phyloP scores from a whole-genome alignment of 768 basidiomycete species.

The Leccinum disarticulatum region DNA sequence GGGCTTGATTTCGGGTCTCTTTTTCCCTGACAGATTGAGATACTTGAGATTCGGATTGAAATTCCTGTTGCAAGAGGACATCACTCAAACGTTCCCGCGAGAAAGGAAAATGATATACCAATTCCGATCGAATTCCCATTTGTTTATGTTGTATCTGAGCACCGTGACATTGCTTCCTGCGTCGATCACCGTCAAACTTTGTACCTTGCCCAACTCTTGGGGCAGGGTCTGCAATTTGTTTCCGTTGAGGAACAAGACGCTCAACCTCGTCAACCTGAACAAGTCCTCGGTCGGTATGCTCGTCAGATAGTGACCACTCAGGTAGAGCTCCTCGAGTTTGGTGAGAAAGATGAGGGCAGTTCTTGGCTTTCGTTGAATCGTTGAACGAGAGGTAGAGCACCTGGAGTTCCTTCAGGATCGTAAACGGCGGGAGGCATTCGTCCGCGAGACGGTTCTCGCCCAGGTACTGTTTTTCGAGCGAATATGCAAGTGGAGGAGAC shows the following conservation, averaged over 20 bases:
- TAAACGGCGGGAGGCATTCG: constrained; percentile 72
- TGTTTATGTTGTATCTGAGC: constrained; percentile 96
- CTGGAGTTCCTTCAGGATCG: constrained; percentile 70
- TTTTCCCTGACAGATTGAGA: constrained; percentile 97
- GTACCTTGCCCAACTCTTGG: constrained; percentile 83
- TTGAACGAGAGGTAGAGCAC: constrained; percentile 91
- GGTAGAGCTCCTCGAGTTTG: constrained; percentile 80
- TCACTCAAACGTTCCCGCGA: background rate
- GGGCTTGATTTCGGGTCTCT: constrained; percentile 91
- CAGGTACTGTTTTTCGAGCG: constrained; percentile 77
- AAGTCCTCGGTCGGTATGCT: constrained; percentile 89
- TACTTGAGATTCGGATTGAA: constrained; percentile 92
- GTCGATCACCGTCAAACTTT: constrained; percentile 77
- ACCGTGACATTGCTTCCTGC: constrained; percentile 93
- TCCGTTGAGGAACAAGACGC: constrained; percentile 85
- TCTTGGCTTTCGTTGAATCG: constrained; percentile 94
- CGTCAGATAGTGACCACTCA: constrained; percentile 93
- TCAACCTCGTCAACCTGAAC: constrained; percentile 62
- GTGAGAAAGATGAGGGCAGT: constrained; percentile 69
- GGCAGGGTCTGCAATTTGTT: constrained; percentile 93
- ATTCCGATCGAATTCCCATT: constrained; percentile 99
- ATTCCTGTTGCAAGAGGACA: constrained; percentile 59
- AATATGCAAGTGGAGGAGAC: constrained; percentile 62
- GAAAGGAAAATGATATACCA: constrained; percentile 55
- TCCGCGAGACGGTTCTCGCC: constrained; percentile 89